Base-by-base conservation (phyloP, 2,329 filamentous ascomycete species). In the Immersiporthe knoxdaviesiana region DNA sequence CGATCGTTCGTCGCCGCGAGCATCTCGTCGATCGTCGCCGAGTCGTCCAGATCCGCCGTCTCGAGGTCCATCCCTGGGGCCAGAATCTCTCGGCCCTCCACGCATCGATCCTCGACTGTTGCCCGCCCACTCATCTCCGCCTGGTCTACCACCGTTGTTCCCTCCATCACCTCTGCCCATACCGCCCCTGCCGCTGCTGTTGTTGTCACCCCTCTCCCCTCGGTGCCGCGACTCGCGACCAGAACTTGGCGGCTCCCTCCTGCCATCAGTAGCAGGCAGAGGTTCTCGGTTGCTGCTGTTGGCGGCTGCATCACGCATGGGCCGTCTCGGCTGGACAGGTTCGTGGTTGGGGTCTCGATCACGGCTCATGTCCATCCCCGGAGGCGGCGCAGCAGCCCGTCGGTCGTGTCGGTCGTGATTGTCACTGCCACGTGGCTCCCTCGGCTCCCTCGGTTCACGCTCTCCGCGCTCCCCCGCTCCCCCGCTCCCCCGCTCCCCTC, bases 361-460 rank as follows among this genome's bases (percentile, higher is more conserved):
- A 10, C 69, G 68, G 37, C 70, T 68, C 61, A 75, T 72, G 63
- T 73, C 73, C 52, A 73, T 77, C 72, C 54, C 72, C 62, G 60
- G 73, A 59, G 67, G 70, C 32, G 59, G 70, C 30, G 50, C 65
- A 11, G 75, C 77, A 24, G 78, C 80, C 61, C 80, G 80, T 63
- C 83, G 76, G 21, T 85, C 83, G 37, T 83, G 79, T 68, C 83
- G 78, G 58, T 85, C 83, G 39, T 80, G 78, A 54, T 79, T 77
- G 37, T 76, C 76, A 10, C 76, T 78, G 16, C 74, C 74, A 30
- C 77, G 70, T 12, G 63, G 66, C 73, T 65, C 77, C 71, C 77
- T 78, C 35, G 75, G 71, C 21, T 84, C n/a, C n/a, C n/a, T n/a
- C n/a, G n/a, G n/a, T n/a, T n/a, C n/a, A n/a, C n/a, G n/a, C n/a